Percentiles rank a stretch among this genome's conserved stretches.
Evolutionary conservation across 805 yeast genomes (phyloP).

Genomic region (Yarrowia osloensis): DNA sequence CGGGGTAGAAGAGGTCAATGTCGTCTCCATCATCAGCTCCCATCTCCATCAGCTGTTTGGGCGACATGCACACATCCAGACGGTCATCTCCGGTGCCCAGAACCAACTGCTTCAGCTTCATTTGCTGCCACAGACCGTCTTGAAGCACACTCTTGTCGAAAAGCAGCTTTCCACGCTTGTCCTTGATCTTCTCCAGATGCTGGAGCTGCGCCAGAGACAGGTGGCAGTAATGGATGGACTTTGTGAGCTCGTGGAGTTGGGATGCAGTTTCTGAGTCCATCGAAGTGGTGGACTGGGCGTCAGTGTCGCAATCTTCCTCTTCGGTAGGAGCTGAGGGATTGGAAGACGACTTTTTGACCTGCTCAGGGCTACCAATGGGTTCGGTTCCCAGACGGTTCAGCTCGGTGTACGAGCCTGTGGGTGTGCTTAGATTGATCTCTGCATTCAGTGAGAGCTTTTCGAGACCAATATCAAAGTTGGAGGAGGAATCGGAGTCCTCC

Average conservation of each 20-base stretch:
- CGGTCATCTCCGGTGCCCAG: slow-evolving; percentile 8
- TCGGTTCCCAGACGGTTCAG: slow-evolving; percentile 2
- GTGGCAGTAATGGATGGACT: slow-evolving; percentile 52
- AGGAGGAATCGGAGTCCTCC: slow-evolving; percentile 5
- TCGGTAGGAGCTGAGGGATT: not conserved
- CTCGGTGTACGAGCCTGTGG: slow-evolving; percentile 15
- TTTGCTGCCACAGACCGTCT: slow-evolving; percentile 54
- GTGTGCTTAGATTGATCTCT: slow-evolving; percentile 20
- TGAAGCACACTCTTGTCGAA: slow-evolving; percentile 47
- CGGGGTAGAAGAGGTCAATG: not conserved
- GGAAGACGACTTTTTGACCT: not conserved
- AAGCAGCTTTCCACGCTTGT: slow-evolving; percentile 45
- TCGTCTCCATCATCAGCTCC: not conserved
- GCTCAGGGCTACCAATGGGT: slow-evolving; percentile 8
- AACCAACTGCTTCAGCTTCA: slow-evolving; percentile 42
- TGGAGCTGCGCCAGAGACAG: slow-evolving; percentile 52
- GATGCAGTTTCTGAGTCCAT: slow-evolving; percentile 1
- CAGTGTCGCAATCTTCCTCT: not conserved
- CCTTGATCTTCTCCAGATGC: slow-evolving; percentile 47
- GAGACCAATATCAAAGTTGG: slow-evolving; percentile 11
- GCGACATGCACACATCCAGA: not conserved
- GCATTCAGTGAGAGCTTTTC: slow-evolving; percentile 10
- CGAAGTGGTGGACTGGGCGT: not conserved
- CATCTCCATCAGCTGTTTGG: slow-evolving; percentile 8
- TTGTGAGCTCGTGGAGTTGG: slow-evolving; percentile 43